Conservation (phyloP, 805 yeast genomes). For the Monosporozyma solicola region DNA sequence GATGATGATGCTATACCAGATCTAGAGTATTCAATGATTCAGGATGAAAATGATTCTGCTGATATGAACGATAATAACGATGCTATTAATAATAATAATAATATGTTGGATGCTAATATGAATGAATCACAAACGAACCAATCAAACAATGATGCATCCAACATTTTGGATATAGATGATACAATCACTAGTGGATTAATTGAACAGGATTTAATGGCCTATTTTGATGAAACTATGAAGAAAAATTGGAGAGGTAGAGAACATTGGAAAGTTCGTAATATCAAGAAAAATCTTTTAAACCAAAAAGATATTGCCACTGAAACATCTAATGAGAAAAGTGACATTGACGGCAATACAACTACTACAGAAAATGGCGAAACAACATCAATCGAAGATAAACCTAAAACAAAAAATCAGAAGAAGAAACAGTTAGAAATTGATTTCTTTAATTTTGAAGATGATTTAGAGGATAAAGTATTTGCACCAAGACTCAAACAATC, state of each 20-base stretch:
- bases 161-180: slow-evolving; percentile 1
- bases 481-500: slow-evolving; percentile 25
- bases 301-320: neutral
- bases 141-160: neutral
- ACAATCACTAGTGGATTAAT: slow-evolving; percentile 27
- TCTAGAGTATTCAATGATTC: slow-evolving; percentile 2
- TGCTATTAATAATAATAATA: slow-evolving; percentile 13
- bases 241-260: slow-evolving; percentile 85
- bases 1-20: slow-evolving; percentile 2
- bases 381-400: slow-evolving; percentile 5
- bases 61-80: slow-evolving; percentile 10
- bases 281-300: slow-evolving; percentile 33
- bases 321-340: neutral
- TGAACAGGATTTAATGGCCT: slow-evolving; percentile 63
- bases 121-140: neutral
- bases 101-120: slow-evolving; percentile 1
- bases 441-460: slow-evolving; percentile 33
- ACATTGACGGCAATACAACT: neutral
- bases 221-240: slow-evolving; percentile 65
- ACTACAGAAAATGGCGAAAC: slow-evolving; percentile 6
- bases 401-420: slow-evolving; percentile 14
- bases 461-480: slow-evolving; percentile 35
- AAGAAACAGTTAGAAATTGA: slow-evolving; percentile 36
- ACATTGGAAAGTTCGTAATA: slow-evolving; percentile 74
- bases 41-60: slow-evolving; percentile 5